Evolutionary conservation across 192 early-diverging fungal species (phyloP), one percentile per base, ranked within the genome.

Genomic region (Phycomyces nitens): DNA sequence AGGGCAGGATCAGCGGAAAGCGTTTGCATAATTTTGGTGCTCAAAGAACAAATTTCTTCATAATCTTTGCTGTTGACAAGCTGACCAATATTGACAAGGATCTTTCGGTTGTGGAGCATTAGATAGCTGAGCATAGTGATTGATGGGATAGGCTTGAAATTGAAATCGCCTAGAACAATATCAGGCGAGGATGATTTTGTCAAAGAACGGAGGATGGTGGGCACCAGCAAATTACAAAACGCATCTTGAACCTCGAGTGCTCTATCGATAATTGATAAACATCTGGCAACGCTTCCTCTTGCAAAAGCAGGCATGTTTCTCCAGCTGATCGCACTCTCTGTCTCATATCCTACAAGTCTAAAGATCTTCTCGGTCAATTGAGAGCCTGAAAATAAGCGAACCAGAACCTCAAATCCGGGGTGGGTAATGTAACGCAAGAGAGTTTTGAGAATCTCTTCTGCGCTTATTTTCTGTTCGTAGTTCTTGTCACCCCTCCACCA

Each of bases 381-480:
- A 23, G 89, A 87, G 16, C 88, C 91, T 5, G 84, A 87, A 15
- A 99, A 70, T 10, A 97, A 63, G 12, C 89, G 79, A 21, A 86
- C 83, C 34, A 89, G 61, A 20, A 99, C 77, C 60, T 93, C 88
- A 67, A 92, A 99, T 16, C 91, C 94, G 0, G 97, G 94, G 39
- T 97, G 93, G 11, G 56, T 56, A 12, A 71, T 34, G 39, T 65
- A 71, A 0, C n/a, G 20, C 1, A 64, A 26, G 18, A 74, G 56
- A 16, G 15, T 7, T 12, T 24, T 2, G 3, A 54, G 22, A 5
- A 56, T 2, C 27, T 47, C 54, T 20, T 41, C 51, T 34, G 53
- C 34, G 23, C 8, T 39, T 18, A 47, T 34, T 10, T 29, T 40
- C 47, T 53, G 16, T 38, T 56, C 22, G 4, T 7, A 11, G 14